Base-by-base conservation (phyloP, 371 early-diverging fungal genomes). In the Lichtheimia corymbifera region DNA sequence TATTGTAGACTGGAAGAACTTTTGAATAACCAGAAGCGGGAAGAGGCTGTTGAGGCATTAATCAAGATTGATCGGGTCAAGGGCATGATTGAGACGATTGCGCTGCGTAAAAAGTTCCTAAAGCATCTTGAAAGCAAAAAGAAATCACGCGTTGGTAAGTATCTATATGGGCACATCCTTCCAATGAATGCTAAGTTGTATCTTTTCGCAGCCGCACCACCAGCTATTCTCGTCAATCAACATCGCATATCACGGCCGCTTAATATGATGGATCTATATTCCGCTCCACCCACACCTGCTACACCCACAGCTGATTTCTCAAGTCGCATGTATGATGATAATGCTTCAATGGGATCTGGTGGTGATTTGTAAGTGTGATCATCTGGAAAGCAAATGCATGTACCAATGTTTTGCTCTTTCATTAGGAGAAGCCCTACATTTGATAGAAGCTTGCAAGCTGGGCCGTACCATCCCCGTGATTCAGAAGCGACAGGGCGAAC, bases 31-130 rank as follows among this genome's bases (percentile, higher is more conserved):
- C 77, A 72, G 24, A 72, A 70, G 45, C 79, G 78, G 24, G 69
- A 76, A 56, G 79, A 81, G 51, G 72, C 71, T 0, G 73, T 81
- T 14, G 54, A 77, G 22, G 76, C 73, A 3, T 55, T 78, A 18
- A 74, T 74, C 40, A 76, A 76, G 11, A 78, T 78, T 51, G 79
- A 81, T 50, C 71, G 78, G 13, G 77, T 81, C 9, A 62, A 70
- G 59, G 82, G 82, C 1, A 61, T 81, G 56, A 66, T 81, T 3
- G 79, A 76, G 53, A 81, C 82, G 1, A 68, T 78, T 28, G 79
- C 71, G 4, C 53, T 76, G 41, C 67, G 81, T 9, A 77, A 74
- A 49, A 76, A 77, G 51, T 81, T 77, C 50, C 41, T 81, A 13
- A 68, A 56, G 17, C 73, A 77, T 58, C 25, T 77, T n/a, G 61